Evolutionary conservation across 352 stramenopile species (phyloP).

Genomic region (Globisporangium spiculum): DNA sequence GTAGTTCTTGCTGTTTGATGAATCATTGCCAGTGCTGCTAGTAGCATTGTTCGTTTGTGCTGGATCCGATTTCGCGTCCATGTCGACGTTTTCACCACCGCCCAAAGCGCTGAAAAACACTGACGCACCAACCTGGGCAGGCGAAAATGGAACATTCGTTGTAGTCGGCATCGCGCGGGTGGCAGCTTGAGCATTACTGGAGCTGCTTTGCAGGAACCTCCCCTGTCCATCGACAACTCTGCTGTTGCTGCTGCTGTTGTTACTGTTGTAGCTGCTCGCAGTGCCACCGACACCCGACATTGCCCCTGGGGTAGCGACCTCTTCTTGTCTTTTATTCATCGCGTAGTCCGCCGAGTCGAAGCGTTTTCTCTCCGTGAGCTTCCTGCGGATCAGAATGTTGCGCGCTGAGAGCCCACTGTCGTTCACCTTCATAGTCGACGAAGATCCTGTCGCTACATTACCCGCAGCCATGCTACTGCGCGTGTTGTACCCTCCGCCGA

Average conservation of each 20-base stretch:
- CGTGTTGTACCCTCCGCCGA: background rate
- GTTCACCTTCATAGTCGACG: constrained; percentile 11
- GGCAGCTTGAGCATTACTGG: background rate
- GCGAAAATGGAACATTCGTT: constrained; percentile 20
- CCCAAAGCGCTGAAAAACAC: constrained; percentile 45
- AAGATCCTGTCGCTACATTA: background rate
- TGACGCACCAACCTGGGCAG: constrained; percentile 39
- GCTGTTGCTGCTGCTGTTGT: background rate
- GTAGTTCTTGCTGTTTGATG: background rate
- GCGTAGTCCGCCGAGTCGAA: constrained; percentile 86
- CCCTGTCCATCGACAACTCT: background rate
- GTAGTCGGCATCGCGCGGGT: background rate
- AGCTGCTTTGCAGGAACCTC: constrained; percentile 11
- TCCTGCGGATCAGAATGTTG: constrained; percentile 75
- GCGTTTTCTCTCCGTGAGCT: constrained; percentile 70
- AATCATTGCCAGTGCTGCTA: background rate
- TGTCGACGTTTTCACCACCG: constrained; percentile 24
- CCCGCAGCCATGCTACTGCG: background rate
- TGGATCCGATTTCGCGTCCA: constrained; percentile 13
- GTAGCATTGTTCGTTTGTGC: background rate
- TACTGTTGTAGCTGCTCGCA: background rate
- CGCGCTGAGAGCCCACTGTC: constrained; percentile 64
- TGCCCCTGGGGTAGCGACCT: constrained; percentile 14
- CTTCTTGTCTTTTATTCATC: constrained; percentile 50
- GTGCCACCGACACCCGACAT: background rate